A percentile compares a stretch with the other conserved stretches of the same genome.
Evolutionary conservation across 106 monocot species (phyloP).

Genomic region (Iris macrosiphon): DNA sequence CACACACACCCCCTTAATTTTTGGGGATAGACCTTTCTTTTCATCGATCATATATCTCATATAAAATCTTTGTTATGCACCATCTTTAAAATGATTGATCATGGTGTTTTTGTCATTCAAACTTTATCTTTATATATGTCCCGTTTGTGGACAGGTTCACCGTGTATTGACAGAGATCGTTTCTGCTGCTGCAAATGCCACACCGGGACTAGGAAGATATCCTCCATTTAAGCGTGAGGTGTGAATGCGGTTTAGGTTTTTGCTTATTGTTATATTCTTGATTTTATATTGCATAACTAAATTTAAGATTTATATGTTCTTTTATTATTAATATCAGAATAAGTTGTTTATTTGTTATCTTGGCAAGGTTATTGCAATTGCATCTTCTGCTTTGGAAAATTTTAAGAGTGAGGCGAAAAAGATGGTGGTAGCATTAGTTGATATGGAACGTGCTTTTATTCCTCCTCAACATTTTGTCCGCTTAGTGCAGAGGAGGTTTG

Average conservation of each 20-base stretch:
- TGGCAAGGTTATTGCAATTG: constrained; percentile 44
- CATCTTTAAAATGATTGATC: neutral
- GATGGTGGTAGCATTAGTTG: constrained; percentile 97
- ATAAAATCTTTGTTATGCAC: constrained; percentile 1
- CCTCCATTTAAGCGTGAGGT: constrained; percentile 70
- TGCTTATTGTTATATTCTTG: neutral
- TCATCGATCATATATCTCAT: neutral
- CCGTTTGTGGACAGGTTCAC: constrained; percentile 34
- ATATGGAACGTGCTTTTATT: constrained; percentile 99
- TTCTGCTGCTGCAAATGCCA: constrained; percentile 61
- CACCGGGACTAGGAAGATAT: constrained; percentile 60
- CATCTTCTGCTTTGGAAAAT: constrained; percentile 44
- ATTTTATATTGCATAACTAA: neutral
- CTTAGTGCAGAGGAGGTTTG: constrained; percentile 52
- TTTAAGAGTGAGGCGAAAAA: constrained; percentile 64
- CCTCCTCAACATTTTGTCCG: constrained; percentile 84
- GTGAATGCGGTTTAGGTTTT: neutral
- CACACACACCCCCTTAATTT: neutral
- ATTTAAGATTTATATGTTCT: neutral
- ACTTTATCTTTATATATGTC: neutral
- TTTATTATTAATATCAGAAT: no score
- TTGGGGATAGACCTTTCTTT: neutral
- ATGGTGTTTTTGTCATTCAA: neutral
- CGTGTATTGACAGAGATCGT: constrained; percentile 55
- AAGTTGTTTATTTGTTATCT: neutral